Evolutionary conservation across 164 flowering plant species (phyloP).

Genomic region (Cinnamomum chago): DNA sequence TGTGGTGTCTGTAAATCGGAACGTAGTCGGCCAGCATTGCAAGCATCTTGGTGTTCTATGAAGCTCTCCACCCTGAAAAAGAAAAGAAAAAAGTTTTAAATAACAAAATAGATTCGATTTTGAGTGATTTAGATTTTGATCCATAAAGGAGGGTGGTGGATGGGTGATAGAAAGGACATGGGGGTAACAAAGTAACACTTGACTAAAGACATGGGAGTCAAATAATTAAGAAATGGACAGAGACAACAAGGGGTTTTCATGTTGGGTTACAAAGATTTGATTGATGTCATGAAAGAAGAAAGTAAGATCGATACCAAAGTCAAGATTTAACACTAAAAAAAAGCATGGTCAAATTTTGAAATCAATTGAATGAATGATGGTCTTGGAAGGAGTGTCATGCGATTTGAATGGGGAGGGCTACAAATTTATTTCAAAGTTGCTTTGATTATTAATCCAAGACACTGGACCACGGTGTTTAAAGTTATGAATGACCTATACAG

Average conservation of each 20-base stretch:
- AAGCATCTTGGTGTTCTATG: conserved; percentile 93
- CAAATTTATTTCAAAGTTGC: background rate
- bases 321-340: background rate
- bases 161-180: background rate
- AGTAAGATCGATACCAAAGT: background rate
- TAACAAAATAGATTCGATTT: background rate
- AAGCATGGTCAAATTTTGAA: background rate
- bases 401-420: background rate
- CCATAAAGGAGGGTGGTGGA: background rate
- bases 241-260: background rate
- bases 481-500: too few relatives aligned
- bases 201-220: background rate
- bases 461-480: too few relatives aligned
- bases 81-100: background rate
- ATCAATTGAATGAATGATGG: background rate
- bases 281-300: background rate
- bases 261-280: background rate
- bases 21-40: conserved; percentile 50
- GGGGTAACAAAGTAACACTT: background rate
- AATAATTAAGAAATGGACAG: background rate
- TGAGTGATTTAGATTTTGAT: background rate
- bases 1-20: conserved; percentile 40
- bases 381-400: background rate
- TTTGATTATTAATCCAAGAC: background rate
- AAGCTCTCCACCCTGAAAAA: conserved; percentile 80